Evolutionary conservation across 768 basidiomycete species (phyloP), one percentile per base, ranked within the genome.

Genomic region (Astraeus odoratus): DNA sequence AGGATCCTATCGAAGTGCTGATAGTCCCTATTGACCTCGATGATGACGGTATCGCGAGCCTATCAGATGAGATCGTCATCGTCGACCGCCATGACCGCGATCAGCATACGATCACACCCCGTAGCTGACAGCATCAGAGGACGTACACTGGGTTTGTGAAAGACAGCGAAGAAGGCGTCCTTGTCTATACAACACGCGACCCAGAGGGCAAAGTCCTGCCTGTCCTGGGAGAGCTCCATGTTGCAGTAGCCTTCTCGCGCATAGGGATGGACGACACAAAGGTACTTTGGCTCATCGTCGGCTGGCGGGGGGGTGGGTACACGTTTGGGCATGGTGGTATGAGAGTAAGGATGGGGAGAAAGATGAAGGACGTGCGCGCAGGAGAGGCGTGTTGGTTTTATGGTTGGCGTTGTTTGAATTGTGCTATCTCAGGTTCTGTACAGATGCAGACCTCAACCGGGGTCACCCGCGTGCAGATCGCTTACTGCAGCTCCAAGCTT

Each of bases 191-290:
- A 67, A 33, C 66, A 69, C 0, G 69, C 71, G 12, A 75, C 56
- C 75, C 74, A 75, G 20, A 57, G 57, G 3, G 66, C 69, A 40
- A 72, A 67, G 26, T 64, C 60, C 30, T 59, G 51, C 26, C 64
- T 60, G 27, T 75, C 74, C 5, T 49, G 57, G 31, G 51, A 56
- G 0, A 69, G 42, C 22, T 68, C 66, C 67, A 75, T 65, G 43
- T 72, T 67, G 19, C 70, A 67, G 13, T 68, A 57, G 0, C 64
- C 58, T 1, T 53, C 53, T 44, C 55, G 56, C 0, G 72, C 72
- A 45, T 71, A 75, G 0, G 73, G 75, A 30, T 67, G 48, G 1
- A 70, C 66, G 51, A 75, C 67, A n/a, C 69, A 66, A 5, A 75
- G 56, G 48, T 70, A 74, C 29, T 60, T 55, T 0, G 73, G 72